A percentile compares a stretch with the other conserved stretches of the same genome.
Evolutionary conservation across 139 green algal genomes (phyloP).

Genomic region (Chlamydomonas incerta): DNA sequence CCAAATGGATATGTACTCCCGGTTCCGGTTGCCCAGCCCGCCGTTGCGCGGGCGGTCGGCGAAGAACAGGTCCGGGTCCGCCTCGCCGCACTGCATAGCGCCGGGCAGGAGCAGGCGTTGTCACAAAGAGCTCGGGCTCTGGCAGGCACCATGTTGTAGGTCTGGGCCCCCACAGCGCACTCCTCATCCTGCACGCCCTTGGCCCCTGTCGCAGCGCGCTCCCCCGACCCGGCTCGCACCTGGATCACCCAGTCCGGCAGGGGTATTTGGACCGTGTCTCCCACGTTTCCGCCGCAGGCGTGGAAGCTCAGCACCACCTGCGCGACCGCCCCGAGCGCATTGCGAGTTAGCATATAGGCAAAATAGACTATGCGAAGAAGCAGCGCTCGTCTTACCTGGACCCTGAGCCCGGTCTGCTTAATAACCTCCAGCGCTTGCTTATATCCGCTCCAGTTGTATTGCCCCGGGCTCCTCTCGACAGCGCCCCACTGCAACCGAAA

Average conservation of each 20-base stretch:
- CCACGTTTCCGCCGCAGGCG: slow-evolving; percentile 95
- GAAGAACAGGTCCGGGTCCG: slow-evolving; percentile 91
- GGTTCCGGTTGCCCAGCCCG: slow-evolving; percentile 73
- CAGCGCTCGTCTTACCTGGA: slow-evolving; percentile 77
- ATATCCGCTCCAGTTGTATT: slow-evolving; percentile 90
- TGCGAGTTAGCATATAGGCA: too few species aligned
- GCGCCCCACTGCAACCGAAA: slow-evolving; percentile 83
- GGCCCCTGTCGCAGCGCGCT: too few species aligned
- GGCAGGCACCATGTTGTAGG: too few species aligned
- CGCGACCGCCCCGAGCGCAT: not conserved
- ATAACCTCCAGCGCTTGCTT: slow-evolving; percentile 82
- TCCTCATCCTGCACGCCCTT: too few species aligned
- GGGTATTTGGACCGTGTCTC: slow-evolving; percentile 85
- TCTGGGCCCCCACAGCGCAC: too few species aligned
- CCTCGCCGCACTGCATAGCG: slow-evolving; percentile 68
- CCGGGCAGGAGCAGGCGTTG: too few species aligned
- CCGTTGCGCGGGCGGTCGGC: slow-evolving; percentile 78
- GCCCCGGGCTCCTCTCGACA: slow-evolving; percentile 81
- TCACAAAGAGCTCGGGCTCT: too few species aligned
- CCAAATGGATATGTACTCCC: slow-evolving; percentile 88
- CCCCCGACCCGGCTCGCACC: slow-evolving; percentile 53
- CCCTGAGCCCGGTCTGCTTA: slow-evolving; percentile 76
- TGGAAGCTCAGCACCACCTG: slow-evolving; percentile 96
- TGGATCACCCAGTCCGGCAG: slow-evolving; percentile 89
- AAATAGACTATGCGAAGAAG: too few species aligned